Percentiles rank a stretch among this genome's conserved stretches.
These are phyloP conservation scores for Puccinia brachypodii DNA, from an alignment of 1,284 basidiomycete species.

Conservation along the genomic window DNA sequence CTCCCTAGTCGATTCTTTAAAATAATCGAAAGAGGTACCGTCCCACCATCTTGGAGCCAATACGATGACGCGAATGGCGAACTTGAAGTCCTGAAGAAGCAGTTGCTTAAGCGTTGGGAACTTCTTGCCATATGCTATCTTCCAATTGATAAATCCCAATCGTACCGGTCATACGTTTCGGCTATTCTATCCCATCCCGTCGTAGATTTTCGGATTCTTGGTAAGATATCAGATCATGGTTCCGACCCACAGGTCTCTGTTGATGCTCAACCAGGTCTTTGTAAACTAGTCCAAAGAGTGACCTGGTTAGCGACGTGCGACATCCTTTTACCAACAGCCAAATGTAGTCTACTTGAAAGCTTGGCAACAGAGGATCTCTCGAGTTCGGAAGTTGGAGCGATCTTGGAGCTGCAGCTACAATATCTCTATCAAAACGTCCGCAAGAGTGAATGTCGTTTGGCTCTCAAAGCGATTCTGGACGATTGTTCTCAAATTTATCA, in stretches of 20 bases:
- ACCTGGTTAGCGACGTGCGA: conserved; percentile 45
- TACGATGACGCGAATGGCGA: conserved; percentile 34
- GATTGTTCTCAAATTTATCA: conserved; percentile 40
- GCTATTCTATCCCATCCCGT: conserved; percentile 19
- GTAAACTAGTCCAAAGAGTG: conserved; percentile 42
- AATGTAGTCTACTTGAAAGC: conserved; percentile 39
- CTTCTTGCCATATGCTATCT: conserved; percentile 45
- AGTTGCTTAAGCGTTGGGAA: conserved; percentile 45
- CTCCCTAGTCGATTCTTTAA: conserved; percentile 35
- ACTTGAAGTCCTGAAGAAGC: conserved; percentile 24
- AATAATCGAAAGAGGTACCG: background rate
- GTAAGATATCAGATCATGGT: conserved; percentile 22
- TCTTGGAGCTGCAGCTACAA: conserved; percentile 45
- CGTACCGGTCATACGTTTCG: conserved; percentile 32
- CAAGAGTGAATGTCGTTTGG: conserved; percentile 31
- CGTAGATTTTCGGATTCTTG: conserved; percentile 10
- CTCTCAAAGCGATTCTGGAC: conserved; percentile 20
- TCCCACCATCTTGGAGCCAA: conserved; percentile 1
- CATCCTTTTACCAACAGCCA: conserved; percentile 21
- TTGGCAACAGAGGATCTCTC: conserved; percentile 10
- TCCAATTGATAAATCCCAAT: conserved; percentile 12
- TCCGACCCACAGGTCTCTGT: background rate
- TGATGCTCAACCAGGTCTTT: conserved; percentile 17
- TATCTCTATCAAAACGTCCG: conserved; percentile 36
- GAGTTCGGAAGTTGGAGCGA: conserved; percentile 17